These are phyloP conservation scores for Ganoderma lingzhi DNA, from an alignment of 1,284 basidiomycete genomes.

Conservation along the genomic window DNA sequence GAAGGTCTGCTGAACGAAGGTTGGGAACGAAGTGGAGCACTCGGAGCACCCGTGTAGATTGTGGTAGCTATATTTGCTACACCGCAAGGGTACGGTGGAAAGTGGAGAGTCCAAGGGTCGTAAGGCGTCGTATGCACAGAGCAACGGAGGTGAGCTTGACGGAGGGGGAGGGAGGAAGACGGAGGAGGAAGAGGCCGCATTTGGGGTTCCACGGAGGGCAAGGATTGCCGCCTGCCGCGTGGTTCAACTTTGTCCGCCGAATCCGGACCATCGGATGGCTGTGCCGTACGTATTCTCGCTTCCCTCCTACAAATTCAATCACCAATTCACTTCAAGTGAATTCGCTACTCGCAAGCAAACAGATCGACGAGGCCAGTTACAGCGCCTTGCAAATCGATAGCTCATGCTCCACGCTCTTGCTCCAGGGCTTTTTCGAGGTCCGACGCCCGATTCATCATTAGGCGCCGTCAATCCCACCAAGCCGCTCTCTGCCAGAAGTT, in stretches of 20 bases:
- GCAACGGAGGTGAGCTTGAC: neutral
- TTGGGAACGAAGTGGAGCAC: conserved; percentile 21
- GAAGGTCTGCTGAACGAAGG: conserved; percentile 1
- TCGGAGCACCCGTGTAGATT: conserved; percentile 23
- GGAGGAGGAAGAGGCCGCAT: conserved; percentile 4
- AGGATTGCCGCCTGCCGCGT: conserved; percentile 15
- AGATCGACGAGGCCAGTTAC: neutral
- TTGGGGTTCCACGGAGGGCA: conserved; percentile 4
- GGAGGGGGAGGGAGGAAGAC: neutral
- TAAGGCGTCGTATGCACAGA: neutral
- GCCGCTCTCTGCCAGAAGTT: no score
- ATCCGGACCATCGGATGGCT: conserved; percentile 3
- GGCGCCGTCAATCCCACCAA: no score
- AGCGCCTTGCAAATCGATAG: no score
- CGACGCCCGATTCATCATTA: no score
- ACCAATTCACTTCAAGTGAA: neutral
- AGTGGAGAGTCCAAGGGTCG: neutral
- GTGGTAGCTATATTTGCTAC: conserved; percentile 4
- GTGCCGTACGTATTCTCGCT: neutral
- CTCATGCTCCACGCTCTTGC: no score
- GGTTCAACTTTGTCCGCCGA: conserved; percentile 12
- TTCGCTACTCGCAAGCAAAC: neutral
- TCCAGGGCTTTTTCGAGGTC: no score
- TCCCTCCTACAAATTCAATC: neutral
- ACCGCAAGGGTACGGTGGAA: neutral